Percentiles rank a stretch among this genome's conserved stretches.
phyloP scores from a whole-genome alignment of 225 moss, liverwort and hornwort species.

The Pseudoscleropodium purum region DNA sequence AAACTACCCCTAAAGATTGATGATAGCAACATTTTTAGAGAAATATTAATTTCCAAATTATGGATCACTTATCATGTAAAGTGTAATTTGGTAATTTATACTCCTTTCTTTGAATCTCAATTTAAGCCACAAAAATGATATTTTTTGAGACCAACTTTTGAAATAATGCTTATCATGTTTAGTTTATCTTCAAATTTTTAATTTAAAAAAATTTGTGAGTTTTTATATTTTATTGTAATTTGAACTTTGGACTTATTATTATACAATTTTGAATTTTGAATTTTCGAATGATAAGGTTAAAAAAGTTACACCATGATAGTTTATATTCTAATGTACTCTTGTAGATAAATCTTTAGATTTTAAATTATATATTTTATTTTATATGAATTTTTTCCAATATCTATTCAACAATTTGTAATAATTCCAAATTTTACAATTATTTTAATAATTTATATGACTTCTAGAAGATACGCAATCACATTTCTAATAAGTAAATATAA shows the following conservation, averaged over 20 bases:
- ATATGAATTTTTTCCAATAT: background rate
- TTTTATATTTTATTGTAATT: background rate
- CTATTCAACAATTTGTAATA: background rate
- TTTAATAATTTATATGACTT: background rate
- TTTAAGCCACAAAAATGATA: background rate
- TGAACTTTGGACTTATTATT: background rate
- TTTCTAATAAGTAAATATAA: background rate
- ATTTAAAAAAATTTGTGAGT: background rate
- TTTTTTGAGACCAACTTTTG: background rate
- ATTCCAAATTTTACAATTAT: background rate
- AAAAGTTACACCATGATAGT: background rate
- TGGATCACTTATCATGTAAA: background rate
- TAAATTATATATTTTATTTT: background rate
- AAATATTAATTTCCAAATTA: background rate
- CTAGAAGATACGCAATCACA: background rate
- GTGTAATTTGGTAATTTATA: background rate
- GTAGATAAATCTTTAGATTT: background rate
- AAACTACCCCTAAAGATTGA: background rate
- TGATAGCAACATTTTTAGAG: background rate
- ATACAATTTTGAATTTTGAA: background rate
- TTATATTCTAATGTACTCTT: background rate
- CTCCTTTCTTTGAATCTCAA: fast-evolving
- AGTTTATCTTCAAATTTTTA: background rate
- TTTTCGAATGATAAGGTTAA: background rate
- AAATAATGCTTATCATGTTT: background rate